Evolutionary conservation across 106 monocot species (phyloP).

Genomic region (Triglochin maritima): DNA sequence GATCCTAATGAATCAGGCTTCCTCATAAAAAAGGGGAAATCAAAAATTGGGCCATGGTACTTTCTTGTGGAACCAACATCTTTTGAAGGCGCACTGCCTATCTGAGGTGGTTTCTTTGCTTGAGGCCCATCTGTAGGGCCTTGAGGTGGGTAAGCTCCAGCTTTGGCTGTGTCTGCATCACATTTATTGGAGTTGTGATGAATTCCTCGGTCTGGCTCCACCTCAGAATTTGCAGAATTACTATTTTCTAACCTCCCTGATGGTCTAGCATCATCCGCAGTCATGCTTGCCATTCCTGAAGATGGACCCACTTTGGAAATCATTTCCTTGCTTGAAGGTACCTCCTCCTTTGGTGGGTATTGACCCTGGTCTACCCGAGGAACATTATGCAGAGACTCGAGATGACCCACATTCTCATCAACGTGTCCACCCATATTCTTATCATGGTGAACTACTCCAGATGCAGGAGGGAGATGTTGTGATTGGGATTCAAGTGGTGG

Average conservation of each 20-base stretch:
- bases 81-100: slow-evolving; percentile 18
- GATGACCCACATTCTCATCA: slow-evolving; percentile 36
- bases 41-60: slow-evolving; percentile 86
- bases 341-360: slow-evolving; percentile 33
- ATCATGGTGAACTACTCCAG: slow-evolving; percentile 27
- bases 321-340: background rate
- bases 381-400: slow-evolving; percentile 24
- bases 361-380: slow-evolving; percentile 16
- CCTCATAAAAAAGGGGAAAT: slow-evolving; percentile 82
- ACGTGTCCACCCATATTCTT: slow-evolving; percentile 9
- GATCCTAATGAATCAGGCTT: slow-evolving; percentile 47
- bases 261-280: slow-evolving; percentile 32
- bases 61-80: slow-evolving; percentile 45
- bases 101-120: slow-evolving; percentile 28
- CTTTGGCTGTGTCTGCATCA: slow-evolving; percentile 43
- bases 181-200: slow-evolving; percentile 24
- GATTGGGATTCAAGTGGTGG: slow-evolving; percentile 51
- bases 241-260: slow-evolving; percentile 31
- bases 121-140: slow-evolving; percentile 34
- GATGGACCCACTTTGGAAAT: background rate
- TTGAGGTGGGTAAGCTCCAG: slow-evolving; percentile 25
- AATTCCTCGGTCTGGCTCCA: slow-evolving; percentile 42
- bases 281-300: slow-evolving; percentile 7
- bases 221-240: slow-evolving; percentile 54
- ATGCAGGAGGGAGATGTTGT: slow-evolving; percentile 22